Conservation (phyloP, 768 basidiomycete species). For the Trametopsis cervina region DNA sequence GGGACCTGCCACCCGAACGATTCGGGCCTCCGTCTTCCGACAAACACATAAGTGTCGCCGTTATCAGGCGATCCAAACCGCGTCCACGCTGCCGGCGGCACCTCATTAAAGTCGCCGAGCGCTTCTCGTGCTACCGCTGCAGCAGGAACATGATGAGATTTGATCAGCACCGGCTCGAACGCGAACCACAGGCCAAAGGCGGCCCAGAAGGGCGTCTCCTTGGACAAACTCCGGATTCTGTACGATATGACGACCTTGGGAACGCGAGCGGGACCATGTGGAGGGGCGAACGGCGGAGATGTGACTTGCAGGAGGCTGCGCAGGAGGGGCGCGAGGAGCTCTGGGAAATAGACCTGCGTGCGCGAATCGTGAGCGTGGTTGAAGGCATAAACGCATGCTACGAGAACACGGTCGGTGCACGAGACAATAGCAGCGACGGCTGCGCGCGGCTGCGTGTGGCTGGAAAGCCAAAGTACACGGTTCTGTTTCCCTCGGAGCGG, state of each 20-base stretch:
- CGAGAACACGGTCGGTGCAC: neutral
- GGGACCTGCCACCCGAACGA: conserved; percentile 56
- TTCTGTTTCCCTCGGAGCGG: no score
- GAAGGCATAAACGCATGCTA: conserved; percentile 1
- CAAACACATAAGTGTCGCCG: conserved; percentile 49
- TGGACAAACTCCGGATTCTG: conserved; percentile 64
- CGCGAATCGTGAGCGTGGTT: no score
- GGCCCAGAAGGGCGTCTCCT: conserved; percentile 72
- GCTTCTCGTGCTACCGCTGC: no score
- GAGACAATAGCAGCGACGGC: neutral
- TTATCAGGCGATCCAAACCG: conserved; percentile 18
- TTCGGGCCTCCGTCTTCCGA: conserved; percentile 48
- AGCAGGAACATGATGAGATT: conserved; percentile 18
- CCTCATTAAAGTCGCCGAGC: neutral
- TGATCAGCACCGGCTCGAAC: conserved; percentile 43
- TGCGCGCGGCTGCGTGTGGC: neutral
- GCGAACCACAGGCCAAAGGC: conserved; percentile 77
- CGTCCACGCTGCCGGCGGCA: conserved; percentile 11
- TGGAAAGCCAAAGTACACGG: no score
- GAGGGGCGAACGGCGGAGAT: conserved; percentile 35
- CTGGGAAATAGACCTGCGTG: conserved; percentile 76
- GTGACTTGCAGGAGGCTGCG: conserved; percentile 70
- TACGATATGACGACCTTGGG: conserved; percentile 61
- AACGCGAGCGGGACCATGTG: conserved; percentile 5
- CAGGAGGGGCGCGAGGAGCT: conserved; percentile 70